Base-by-base conservation (phyloP, 768 basidiomycete genomes). In the Tulasnella sp. region DNA sequence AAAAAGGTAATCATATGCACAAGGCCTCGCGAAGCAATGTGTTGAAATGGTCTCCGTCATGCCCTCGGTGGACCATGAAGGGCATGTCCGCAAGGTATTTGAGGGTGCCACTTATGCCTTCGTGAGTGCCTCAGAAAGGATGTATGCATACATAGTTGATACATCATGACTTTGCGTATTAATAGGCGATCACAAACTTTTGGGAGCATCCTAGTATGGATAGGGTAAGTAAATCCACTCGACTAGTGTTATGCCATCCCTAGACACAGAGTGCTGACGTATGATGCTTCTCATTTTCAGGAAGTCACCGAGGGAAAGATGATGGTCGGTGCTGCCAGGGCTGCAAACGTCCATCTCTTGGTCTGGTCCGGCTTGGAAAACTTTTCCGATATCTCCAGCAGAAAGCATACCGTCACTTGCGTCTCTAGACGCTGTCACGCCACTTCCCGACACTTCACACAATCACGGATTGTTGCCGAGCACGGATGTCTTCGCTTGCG, bases 21-120 rank as follows among this genome's bases (percentile, higher is more conserved):
- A 65, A 30, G 61, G 53, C 11, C 60, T 69, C 9, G 51, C 30
- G 1, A 38, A 49, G 5, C 15, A 59, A 45, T 66, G 68, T 17
- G 67, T 66, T 46, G 66, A 69, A 44, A 63, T 67, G 58, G 63
- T 66, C 41, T 42, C 64, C 9, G 65, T 65, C 29, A 65, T 65
- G 49, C 22, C 67, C 19, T 53, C 48, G 15, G 52, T 59, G 7
- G 55, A 52, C 17, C 60, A 65, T 34, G 49, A 56, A 34, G 60
- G 52, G 2, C 50, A 60, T 1, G 49, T 68, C 1, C 19, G 60
- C 42, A 60, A 63, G 50, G 67, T 62, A 10, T 57, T 69, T 21
- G 30, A 66, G 12, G 67, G 66, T 19, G 63, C 63, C 5, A 63
- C 67, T 50, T 50, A 56, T 15, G 67, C 66, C 7, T 69, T 66